Conservation (phyloP, 148 eudicot genomes). For the Persicaria tinctoria region DNA sequence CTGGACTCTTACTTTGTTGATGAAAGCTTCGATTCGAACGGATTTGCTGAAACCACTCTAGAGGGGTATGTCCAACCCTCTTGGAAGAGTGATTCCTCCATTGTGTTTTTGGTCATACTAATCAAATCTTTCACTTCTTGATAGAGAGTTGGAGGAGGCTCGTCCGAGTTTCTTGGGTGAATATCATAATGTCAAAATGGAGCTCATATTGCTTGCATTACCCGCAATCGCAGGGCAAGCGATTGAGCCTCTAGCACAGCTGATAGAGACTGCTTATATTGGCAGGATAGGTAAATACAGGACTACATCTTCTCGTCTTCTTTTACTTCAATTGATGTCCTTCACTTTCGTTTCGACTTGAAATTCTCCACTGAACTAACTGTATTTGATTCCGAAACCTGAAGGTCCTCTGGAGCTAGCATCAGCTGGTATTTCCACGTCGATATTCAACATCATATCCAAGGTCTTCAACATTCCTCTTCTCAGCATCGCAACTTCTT, state of each 20-base stretch:
- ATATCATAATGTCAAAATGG: slow-evolving; percentile 28
- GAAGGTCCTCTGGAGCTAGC: slow-evolving; percentile 83
- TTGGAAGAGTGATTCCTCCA: neutral
- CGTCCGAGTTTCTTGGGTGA: neutral
- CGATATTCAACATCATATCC: slow-evolving; percentile 80
- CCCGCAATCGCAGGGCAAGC: slow-evolving; percentile 93
- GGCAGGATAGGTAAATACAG: slow-evolving; percentile 66
- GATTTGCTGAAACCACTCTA: neutral
- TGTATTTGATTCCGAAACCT: neutral
- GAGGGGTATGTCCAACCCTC: neutral
- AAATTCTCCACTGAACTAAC: too few relatives aligned
- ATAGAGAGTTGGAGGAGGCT: slow-evolving; percentile 5
- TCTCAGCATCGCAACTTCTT: slow-evolving; percentile 90
- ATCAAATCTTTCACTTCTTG: neutral
- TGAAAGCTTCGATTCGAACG: neutral
- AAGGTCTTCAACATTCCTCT: slow-evolving; percentile 93
- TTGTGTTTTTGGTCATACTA: neutral
- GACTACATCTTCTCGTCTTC: neutral
- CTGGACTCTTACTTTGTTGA: slow-evolving; percentile 1
- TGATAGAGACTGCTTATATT: slow-evolving; percentile 95
- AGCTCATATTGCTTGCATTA: slow-evolving; percentile 61
- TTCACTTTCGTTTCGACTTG: neutral
- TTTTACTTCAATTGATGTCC: neutral
- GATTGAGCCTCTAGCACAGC: slow-evolving; percentile 81
- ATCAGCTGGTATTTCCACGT: slow-evolving; percentile 87